Evolutionary conservation across 768 basidiomycete species (phyloP).

Genomic region (Basidioascus undulatus): DNA sequence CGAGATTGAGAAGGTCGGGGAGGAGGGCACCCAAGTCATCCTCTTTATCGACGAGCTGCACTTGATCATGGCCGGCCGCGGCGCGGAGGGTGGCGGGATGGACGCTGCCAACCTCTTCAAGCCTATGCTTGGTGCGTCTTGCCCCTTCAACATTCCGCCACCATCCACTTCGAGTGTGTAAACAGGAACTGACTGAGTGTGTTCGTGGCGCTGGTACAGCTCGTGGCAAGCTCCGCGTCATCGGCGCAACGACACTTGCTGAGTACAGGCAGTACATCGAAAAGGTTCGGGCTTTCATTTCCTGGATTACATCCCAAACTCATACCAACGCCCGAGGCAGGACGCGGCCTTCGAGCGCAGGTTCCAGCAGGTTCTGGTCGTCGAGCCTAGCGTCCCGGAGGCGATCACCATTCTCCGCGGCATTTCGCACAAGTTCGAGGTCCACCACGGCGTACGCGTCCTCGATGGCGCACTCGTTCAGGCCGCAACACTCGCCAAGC

Average conservation of each 20-base stretch:
- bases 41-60: slow-evolving; percentile 90
- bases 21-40: slow-evolving; percentile 55
- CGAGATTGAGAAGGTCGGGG: slow-evolving; percentile 71
- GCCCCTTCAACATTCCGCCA: too few species aligned
- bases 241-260: slow-evolving; percentile 75
- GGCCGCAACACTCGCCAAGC: slow-evolving; percentile 75
- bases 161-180: too few species aligned
- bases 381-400: slow-evolving; percentile 69
- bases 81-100: slow-evolving; percentile 67
- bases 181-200: too few species aligned
- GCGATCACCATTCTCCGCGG: slow-evolving; percentile 85
- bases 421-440: slow-evolving; percentile 80
- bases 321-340: too few species aligned
- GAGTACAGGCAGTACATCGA: slow-evolving; percentile 89
- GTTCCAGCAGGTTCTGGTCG: slow-evolving; percentile 79
- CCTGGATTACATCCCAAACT: slow-evolving; percentile 14
- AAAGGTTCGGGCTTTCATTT: slow-evolving; percentile 35
- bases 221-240: slow-evolving; percentile 42
- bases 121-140: too few species aligned
- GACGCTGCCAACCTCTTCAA: slow-evolving; percentile 32
- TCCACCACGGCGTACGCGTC: slow-evolving; percentile 74
- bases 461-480: slow-evolving; percentile 65
- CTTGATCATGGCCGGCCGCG: slow-evolving; percentile 74
- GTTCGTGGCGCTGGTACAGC: too few species aligned
- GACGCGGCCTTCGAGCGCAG: slow-evolving; percentile 50